These are phyloP conservation scores for Phytophthora pinifolia DNA, from an alignment of 352 stramenopile genomes.

Conservation along the genomic window DNA sequence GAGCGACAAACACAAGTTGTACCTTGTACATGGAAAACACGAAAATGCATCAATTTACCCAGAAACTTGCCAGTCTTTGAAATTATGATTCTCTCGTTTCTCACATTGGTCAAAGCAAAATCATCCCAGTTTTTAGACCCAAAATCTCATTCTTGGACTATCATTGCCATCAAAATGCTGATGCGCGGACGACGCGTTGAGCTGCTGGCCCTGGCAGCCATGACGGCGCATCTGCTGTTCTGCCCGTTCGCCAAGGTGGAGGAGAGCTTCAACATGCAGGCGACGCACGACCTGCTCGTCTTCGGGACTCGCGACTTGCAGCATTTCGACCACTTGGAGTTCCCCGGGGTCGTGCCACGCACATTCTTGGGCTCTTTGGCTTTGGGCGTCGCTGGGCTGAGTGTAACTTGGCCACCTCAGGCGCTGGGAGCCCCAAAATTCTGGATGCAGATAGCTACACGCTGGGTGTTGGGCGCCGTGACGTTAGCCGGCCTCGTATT, in stretches of 20 bases:
- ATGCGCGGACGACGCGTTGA: constrained; percentile 37
- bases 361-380: constrained; percentile 95
- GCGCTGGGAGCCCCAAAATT: constrained; percentile 41
- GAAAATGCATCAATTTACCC: constrained; percentile 3
- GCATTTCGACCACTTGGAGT: constrained; percentile 96
- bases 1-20: neutral
- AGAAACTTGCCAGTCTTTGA: too few species aligned
- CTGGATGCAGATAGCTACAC: constrained; percentile 57
- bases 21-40: neutral
- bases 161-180: constrained; percentile 4
- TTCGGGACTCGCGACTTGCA: constrained; percentile 48
- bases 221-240: constrained; percentile 47
- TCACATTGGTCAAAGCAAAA: too few species aligned
- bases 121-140: too few species aligned
- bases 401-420: constrained; percentile 38
- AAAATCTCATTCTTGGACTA: neutral
- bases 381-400: constrained; percentile 53
- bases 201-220: constrained; percentile 38
- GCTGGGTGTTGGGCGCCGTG: constrained; percentile 60
- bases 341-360: constrained; percentile 97
- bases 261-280: constrained; percentile 98
- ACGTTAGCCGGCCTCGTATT: constrained; percentile 54
- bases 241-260: constrained; percentile 93
- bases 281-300: constrained; percentile 95
- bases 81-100: too few species aligned